These are phyloP conservation scores for Pseudogymnoascus sp. DNA, from an alignment of 2,329 filamentous ascomycete species.

Conservation along the genomic window DNA sequence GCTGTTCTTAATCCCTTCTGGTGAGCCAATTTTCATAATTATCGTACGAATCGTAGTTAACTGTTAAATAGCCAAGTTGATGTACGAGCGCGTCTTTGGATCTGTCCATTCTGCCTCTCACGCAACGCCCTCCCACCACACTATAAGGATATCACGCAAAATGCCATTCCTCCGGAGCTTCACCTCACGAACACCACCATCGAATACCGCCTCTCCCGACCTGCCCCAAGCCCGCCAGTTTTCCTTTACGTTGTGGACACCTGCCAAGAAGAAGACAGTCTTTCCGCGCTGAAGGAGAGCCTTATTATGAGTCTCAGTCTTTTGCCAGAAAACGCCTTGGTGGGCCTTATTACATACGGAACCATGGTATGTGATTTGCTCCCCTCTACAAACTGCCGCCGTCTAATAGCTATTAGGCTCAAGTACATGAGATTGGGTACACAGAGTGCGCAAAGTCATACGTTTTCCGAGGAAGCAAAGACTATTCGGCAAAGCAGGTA, in stretches of 20 bases:
- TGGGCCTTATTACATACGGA: slow-evolving; percentile 79
- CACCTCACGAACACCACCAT: slow-evolving; percentile 82
- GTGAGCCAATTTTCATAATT: slow-evolving; percentile 42
- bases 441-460: slow-evolving; percentile 98
- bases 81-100: slow-evolving; percentile 76
- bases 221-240: slow-evolving; percentile 77
- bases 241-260: slow-evolving; percentile 84
- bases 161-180: slow-evolving; percentile 74
- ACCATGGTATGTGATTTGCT: slow-evolving; percentile 64
- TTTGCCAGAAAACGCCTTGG: slow-evolving; percentile 71
- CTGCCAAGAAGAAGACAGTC: slow-evolving; percentile 79
- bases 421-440: slow-evolving; percentile 97
- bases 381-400: slow-evolving; percentile 17
- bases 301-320: slow-evolving; percentile 79
- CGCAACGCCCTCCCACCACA: slow-evolving; percentile 75
- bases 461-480: slow-evolving; percentile 95
- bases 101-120: slow-evolving; percentile 80
- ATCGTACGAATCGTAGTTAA: slow-evolving; percentile 19
- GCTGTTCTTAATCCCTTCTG: slow-evolving; percentile 96
- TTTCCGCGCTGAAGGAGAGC: slow-evolving; percentile 76
- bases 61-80: slow-evolving; percentile 60
- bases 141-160: slow-evolving; percentile 83
- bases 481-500: slow-evolving; percentile 97
- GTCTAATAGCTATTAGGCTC: slow-evolving; percentile 47
- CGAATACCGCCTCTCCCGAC: slow-evolving; percentile 73